These are phyloP conservation scores for Mucor indicus DNA, from an alignment of 371 early-diverging fungal genomes.

Conservation along the genomic window DNA sequence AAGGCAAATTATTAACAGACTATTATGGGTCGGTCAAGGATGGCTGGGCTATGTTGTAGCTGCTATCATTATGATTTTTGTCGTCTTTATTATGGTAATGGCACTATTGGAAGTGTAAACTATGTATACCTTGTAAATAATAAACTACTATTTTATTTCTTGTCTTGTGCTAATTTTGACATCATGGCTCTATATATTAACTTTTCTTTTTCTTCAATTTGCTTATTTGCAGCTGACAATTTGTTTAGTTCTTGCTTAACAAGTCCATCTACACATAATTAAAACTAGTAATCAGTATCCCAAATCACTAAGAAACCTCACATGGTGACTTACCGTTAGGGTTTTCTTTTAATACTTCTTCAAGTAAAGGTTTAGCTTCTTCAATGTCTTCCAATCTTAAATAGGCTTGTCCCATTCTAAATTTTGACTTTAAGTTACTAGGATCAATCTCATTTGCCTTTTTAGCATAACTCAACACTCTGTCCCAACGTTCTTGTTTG, in stretches of 20 bases:
- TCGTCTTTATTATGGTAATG: constrained; percentile 35
- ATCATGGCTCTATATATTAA: constrained; percentile 34
- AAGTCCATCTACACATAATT: constrained; percentile 18
- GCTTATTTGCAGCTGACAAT: constrained; percentile 29
- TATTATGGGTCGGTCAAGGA: constrained; percentile 38
- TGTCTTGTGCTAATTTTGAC: constrained; percentile 18
- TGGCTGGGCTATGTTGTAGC: constrained; percentile 40
- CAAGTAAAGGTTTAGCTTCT: constrained; percentile 23
- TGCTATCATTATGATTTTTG: constrained; percentile 31
- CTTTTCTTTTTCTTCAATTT: constrained; percentile 21
- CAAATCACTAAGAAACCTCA: too few relatives aligned
- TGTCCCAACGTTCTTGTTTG: constrained; percentile 40
- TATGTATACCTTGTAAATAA: too few relatives aligned
- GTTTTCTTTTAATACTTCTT: constrained; percentile 17
- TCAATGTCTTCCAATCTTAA: constrained; percentile 26
- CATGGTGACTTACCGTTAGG: constrained; percentile 40
- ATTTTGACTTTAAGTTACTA: constrained; percentile 33
- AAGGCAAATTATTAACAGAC: constrained; percentile 24
- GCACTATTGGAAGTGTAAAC: constrained; percentile 23
- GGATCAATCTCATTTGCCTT: constrained; percentile 33
- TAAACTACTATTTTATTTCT: background rate
- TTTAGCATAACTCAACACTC: constrained; percentile 32
- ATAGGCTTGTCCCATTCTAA: constrained; percentile 42
- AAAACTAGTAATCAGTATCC: too few relatives aligned
- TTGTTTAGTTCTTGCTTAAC: constrained; percentile 47